These are phyloP conservation scores for Aphanomyces stellatus DNA, from an alignment of 352 stramenopile genomes.

Conservation along the genomic window DNA sequence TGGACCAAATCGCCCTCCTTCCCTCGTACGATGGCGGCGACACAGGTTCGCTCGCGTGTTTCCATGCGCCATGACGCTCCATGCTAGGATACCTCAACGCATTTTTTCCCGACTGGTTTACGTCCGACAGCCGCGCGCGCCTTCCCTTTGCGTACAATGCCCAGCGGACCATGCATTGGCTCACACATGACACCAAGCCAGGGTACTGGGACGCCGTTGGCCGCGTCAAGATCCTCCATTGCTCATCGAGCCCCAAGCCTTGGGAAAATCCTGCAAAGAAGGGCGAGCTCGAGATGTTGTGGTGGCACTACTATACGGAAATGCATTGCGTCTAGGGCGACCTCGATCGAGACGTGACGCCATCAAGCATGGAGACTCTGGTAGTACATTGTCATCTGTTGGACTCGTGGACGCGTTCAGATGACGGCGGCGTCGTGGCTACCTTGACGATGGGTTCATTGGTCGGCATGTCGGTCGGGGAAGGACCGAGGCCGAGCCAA, in stretches of 20 bases:
- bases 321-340: not conserved
- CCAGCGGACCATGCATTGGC: conserved; percentile 73
- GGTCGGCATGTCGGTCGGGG: too few relatives aligned
- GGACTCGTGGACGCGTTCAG: too few relatives aligned
- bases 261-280: conserved; percentile 33
- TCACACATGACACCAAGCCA: conserved; percentile 51
- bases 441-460: too few relatives aligned
- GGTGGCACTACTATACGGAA: conserved; percentile 39
- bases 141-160: conserved; percentile 78
- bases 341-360: not conserved
- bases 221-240: conserved; percentile 38
- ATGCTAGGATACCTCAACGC: conserved; percentile 66
- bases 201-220: conserved; percentile 62
- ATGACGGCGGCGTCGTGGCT: too few relatives aligned
- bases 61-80: not conserved
- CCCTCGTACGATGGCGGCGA: conserved; percentile 51
- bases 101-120: conserved; percentile 72
- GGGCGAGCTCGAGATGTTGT: conserved; percentile 37
- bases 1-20: conserved; percentile 30
- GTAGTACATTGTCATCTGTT: too few relatives aligned
- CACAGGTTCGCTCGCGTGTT: conserved; percentile 19
- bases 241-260: conserved; percentile 34
- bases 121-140: conserved; percentile 32
- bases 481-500: too few relatives aligned
- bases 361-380: not conserved